A percentile compares a stretch with the other conserved stretches of the same genome.
phyloP scores from a whole-genome alignment of 768 basidiomycete genomes.

The Amanita polypyramis region DNA sequence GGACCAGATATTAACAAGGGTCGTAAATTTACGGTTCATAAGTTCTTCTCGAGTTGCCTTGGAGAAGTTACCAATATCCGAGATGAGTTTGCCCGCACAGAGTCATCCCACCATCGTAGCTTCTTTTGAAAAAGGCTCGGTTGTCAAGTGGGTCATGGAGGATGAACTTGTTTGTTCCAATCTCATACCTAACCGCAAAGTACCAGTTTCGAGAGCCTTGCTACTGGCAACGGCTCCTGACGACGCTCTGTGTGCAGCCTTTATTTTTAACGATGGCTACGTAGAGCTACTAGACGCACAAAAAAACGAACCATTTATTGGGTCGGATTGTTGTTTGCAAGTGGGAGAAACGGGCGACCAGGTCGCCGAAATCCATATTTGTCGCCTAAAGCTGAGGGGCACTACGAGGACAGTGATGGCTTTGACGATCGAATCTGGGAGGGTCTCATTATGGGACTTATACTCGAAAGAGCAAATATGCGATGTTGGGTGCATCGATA shows the following conservation, averaged over 20 bases:
- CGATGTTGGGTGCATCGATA: slow-evolving; percentile 1
- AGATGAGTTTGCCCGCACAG: slow-evolving; percentile 20
- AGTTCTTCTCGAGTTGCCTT: slow-evolving; percentile 8
- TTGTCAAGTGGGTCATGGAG: slow-evolving; percentile 42
- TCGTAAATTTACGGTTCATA: slow-evolving; percentile 45
- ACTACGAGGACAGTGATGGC: slow-evolving; percentile 43
- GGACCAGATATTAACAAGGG: slow-evolving; percentile 33
- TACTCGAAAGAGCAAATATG: slow-evolving; percentile 52
- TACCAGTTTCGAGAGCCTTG: slow-evolving; percentile 34
- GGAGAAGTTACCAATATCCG: slow-evolving; percentile 17
- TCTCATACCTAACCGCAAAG: slow-evolving; percentile 32
- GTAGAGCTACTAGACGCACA: slow-evolving; percentile 51
- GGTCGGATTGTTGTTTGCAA: slow-evolving; percentile 37
- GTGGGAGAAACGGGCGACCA: slow-evolving; percentile 50
- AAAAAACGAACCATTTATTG: slow-evolving; percentile 29
- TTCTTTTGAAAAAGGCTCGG: slow-evolving; percentile 50
- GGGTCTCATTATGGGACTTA: slow-evolving; percentile 70
- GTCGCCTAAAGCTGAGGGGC: slow-evolving; percentile 40
- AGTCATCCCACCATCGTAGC: slow-evolving; percentile 28
- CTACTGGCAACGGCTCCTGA: slow-evolving; percentile 39
- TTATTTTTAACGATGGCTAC: slow-evolving; percentile 55
- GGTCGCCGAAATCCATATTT: slow-evolving; percentile 44
- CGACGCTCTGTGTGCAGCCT: slow-evolving; percentile 40
- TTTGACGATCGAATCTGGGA: slow-evolving; percentile 53
- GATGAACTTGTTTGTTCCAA: slow-evolving; percentile 21